Conservation (phyloP, 345 rosid genomes). For the Kernera saxatilis region DNA sequence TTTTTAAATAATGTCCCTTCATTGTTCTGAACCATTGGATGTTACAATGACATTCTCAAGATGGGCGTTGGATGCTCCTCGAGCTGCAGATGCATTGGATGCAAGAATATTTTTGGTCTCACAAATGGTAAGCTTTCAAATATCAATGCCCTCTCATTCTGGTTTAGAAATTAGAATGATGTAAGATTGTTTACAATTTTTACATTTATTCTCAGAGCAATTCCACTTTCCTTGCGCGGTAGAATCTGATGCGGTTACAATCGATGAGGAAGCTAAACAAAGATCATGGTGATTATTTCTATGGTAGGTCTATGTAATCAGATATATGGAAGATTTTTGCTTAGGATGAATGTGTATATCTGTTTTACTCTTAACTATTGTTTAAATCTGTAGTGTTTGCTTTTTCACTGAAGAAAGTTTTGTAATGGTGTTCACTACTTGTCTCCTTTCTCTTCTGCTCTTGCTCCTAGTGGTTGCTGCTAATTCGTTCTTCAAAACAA, state of each 20-base stretch:
- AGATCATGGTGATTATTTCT: neutral
- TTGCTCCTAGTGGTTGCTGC: neutral
- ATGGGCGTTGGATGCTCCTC: slow-evolving; percentile 72
- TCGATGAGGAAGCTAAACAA: neutral
- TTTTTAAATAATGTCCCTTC: neutral
- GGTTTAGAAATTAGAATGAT: neutral
- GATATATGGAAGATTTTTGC: neutral
- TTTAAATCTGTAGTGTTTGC: neutral
- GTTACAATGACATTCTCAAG: slow-evolving; percentile 32
- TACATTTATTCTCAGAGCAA: neutral
- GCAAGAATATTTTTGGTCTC: slow-evolving; percentile 46
- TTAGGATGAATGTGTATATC: neutral
- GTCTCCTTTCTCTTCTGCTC: neutral
- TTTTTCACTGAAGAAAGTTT: neutral
- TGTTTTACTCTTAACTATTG: neutral
- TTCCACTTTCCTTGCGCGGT: neutral
- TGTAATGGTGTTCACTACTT: neutral
- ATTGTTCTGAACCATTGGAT: slow-evolving; percentile 19
- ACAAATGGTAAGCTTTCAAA: slow-evolving; percentile 40
- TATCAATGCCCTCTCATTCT: neutral
- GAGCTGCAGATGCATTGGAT: slow-evolving; percentile 64
- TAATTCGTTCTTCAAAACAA: neutral
- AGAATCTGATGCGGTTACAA: slow-evolving; percentile 1
- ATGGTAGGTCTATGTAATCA: neutral
- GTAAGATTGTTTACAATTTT: neutral